Evolutionary conservation across 192 early-diverging fungal species (phyloP).

Genomic region (Backusella westeae): DNA sequence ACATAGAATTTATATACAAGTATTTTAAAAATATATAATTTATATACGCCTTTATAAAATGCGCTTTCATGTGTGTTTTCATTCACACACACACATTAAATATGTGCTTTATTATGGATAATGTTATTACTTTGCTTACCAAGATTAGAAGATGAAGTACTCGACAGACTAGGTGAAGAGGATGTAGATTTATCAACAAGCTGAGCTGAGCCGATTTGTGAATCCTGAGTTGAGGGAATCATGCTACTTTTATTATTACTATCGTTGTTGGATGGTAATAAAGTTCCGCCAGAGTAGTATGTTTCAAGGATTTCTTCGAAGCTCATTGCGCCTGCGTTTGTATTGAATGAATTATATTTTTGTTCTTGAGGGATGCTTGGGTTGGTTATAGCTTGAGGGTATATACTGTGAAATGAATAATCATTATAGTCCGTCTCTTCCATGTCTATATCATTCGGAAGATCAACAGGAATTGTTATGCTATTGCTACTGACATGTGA

Average conservation of each 20-base stretch:
- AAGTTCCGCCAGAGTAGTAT: slow-evolving; percentile 5
- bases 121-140: background rate
- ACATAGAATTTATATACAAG: background rate
- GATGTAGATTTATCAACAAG: background rate
- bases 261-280: background rate
- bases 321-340: slow-evolving; percentile 6
- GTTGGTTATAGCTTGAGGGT: background rate
- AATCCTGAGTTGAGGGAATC: background rate
- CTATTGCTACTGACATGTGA: slow-evolving; percentile 5
- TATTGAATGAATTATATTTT: background rate
- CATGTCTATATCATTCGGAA: slow-evolving; percentile 8
- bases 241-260: background rate
- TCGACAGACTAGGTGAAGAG: background rate
- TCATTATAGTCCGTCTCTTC: background rate
- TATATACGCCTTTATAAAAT: background rate
- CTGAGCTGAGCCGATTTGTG: background rate
- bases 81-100: background rate
- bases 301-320: slow-evolving; percentile 8
- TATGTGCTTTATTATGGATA: background rate
- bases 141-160: background rate
- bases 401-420: background rate
- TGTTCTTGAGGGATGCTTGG: background rate
- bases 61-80: background rate
- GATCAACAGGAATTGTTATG: slow-evolving; percentile 19
- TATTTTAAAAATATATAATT: background rate